Evolutionary conservation across 345 rosid species (phyloP).

Genomic region (Linum tenue): DNA sequence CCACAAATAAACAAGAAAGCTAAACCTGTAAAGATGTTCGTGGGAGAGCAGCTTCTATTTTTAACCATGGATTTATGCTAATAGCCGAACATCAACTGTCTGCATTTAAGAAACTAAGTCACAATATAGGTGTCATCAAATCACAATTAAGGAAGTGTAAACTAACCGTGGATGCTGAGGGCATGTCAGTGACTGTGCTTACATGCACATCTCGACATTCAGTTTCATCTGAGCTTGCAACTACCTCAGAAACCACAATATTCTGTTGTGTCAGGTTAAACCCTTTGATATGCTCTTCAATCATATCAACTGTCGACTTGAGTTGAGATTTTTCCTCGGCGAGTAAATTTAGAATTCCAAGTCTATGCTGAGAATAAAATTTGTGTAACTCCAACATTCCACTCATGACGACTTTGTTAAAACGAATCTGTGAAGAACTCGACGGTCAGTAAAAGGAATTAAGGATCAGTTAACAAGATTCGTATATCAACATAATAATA

Average conservation of each 20-base stretch:
- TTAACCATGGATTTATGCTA: background rate
- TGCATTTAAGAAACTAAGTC: conserved; percentile 1
- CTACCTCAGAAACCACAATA: conserved; percentile 24
- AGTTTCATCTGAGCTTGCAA: conserved; percentile 38
- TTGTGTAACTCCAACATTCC: conserved; percentile 42
- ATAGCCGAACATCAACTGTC: background rate
- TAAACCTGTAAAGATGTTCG: background rate
- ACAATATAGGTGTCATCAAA: background rate
- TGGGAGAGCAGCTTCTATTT: background rate
- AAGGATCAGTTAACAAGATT: background rate
- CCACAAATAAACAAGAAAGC: background rate
- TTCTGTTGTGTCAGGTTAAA: conserved; percentile 25
- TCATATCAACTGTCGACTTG: conserved; percentile 27
- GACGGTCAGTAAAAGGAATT: conserved; percentile 13
- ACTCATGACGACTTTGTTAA: conserved; percentile 40
- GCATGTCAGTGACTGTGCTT: conserved; percentile 29
- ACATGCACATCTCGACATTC: conserved; percentile 51
- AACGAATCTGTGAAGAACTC: conserved; percentile 41
- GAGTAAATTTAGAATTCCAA: conserved; percentile 44
- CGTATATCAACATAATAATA: conserved; percentile 8
- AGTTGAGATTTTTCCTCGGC: conserved; percentile 47
- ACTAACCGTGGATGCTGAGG: conserved; percentile 36
- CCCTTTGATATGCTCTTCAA: conserved; percentile 44
- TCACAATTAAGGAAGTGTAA: background rate
- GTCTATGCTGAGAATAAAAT: conserved; percentile 53